These are phyloP conservation scores for Helianthus tuberosus DNA, from an alignment of 129 eudicot species.

Conservation along the genomic window DNA sequence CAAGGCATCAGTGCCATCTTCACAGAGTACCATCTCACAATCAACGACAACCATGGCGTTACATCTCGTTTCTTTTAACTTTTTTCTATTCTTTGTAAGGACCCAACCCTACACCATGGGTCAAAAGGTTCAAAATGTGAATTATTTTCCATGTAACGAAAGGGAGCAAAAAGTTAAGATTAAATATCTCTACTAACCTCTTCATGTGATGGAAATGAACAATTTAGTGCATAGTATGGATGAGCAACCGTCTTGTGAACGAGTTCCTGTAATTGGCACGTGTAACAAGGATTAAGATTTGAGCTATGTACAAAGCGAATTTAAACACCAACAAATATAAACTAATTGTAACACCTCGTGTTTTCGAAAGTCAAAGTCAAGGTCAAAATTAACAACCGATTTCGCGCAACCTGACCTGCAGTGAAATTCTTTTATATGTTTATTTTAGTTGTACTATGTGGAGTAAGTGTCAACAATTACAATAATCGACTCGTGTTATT, in stretches of 20 bases:
- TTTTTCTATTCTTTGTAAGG: slow-evolving; percentile 59
- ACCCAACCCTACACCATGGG: slow-evolving; percentile 82
- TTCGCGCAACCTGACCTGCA: too few species aligned
- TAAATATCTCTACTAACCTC: slow-evolving; percentile 52
- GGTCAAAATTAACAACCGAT: too few species aligned
- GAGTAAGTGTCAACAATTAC: too few species aligned
- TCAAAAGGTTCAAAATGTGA: not conserved
- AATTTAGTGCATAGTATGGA: slow-evolving; percentile 67
- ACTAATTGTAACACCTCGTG: too few species aligned
- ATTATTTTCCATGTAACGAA: not conserved
- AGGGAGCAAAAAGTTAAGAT: not conserved
- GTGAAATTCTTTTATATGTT: too few species aligned
- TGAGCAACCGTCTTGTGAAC: slow-evolving; percentile 83
- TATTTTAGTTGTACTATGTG: too few species aligned
- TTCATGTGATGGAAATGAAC: slow-evolving; percentile 83
- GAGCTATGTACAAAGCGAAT: not conserved
- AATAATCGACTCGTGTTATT: too few species aligned
- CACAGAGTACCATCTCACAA: slow-evolving; percentile 99
- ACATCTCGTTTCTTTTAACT: slow-evolving; percentile 51
- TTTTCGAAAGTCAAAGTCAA: too few species aligned
- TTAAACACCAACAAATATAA: not conserved
- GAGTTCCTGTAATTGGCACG: slow-evolving; percentile 71
- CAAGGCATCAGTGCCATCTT: slow-evolving; percentile 94
- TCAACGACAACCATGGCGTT: slow-evolving; percentile 75
- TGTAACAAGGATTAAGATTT: slow-evolving; percentile 16